These are phyloP conservation scores for Geum urbanum DNA, from an alignment of 306 rosid genomes.

Conservation along the genomic window DNA sequence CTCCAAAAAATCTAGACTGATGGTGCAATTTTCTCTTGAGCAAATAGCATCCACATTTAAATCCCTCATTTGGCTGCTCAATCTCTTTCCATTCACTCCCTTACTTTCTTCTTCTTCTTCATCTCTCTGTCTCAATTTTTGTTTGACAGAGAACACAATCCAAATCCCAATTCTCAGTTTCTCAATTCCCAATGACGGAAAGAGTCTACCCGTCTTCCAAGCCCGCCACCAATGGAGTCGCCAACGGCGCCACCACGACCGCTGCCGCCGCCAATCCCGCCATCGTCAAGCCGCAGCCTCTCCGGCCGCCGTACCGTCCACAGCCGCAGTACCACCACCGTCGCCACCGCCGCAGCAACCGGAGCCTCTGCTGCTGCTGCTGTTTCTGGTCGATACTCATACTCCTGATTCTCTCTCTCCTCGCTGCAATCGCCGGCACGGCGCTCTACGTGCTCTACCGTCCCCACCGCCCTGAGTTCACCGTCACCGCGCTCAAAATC, in stretches of 20 bases:
- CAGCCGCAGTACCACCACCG: slow-evolving; percentile 49
- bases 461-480: slow-evolving; percentile 86
- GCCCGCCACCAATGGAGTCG: slow-evolving; percentile 35
- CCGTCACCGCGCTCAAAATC: slow-evolving; percentile 77
- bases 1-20: too few species aligned
- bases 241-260: slow-evolving; percentile 25
- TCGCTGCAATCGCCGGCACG: slow-evolving; percentile 68
- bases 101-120: neutral
- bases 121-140: neutral
- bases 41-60: neutral
- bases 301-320: slow-evolving; percentile 67
- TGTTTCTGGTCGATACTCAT: slow-evolving; percentile 83
- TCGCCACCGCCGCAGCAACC: slow-evolving; percentile 57
- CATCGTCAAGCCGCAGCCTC: slow-evolving; percentile 38
- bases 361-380: slow-evolving; percentile 80
- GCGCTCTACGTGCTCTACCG: slow-evolving; percentile 79
- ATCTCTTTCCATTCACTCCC: neutral
- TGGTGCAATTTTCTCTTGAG: too few species aligned
- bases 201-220: slow-evolving; percentile 54
- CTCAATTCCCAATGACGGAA: slow-evolving; percentile 48
- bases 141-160: neutral
- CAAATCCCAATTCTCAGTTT: neutral
- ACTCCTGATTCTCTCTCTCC: slow-evolving; percentile 46
- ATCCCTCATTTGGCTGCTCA: neutral
- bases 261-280: slow-evolving; percentile 29